Conservation (phyloP, 441 rosid species). For the Flueggea neowawraea region DNA sequence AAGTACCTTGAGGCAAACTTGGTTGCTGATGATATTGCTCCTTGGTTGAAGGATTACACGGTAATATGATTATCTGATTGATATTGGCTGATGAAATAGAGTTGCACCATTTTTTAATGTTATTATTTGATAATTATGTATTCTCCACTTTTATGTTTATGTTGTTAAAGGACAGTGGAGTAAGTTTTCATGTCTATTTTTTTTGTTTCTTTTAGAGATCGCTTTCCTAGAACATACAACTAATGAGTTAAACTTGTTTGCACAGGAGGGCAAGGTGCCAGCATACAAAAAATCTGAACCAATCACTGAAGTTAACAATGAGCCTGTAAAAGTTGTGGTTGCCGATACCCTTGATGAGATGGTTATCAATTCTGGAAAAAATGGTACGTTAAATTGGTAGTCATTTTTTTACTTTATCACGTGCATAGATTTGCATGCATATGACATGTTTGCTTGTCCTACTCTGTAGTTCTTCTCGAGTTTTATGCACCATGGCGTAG, state of each 20-base stretch:
- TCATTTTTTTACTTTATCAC: not conserved
- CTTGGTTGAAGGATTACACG: constrained; percentile 91
- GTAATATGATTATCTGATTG: constrained; percentile 25
- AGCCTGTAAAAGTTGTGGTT: constrained; percentile 92
- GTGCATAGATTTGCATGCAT: not conserved
- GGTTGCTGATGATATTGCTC: constrained; percentile 63
- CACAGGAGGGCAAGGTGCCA: constrained; percentile 78
- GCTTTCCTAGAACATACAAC: not conserved
- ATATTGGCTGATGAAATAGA: not conserved
- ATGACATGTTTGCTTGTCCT: constrained; percentile 5
- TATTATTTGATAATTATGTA: not conserved
- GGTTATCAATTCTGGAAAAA: constrained; percentile 82
- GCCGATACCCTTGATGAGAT: constrained; percentile 79
- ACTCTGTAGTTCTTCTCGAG: constrained; percentile 74
- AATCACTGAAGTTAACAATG: constrained; percentile 70
- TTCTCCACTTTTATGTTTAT: no score
- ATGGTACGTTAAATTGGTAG: constrained; percentile 42
- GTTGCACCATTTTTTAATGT: not conserved
- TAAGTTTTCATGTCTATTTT: no score
- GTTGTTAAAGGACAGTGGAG: no score
- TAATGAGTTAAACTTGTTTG: not conserved
- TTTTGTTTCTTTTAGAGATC: not conserved
- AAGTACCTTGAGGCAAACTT: constrained; percentile 73
- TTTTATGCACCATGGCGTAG: constrained; percentile 99
- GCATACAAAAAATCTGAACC: constrained; percentile 79